A percentile compares a stretch with the other conserved stretches of the same genome.
Evolutionary conservation across 495 filamentous ascomycete species (phyloP).

Genomic region (Penicillium nucicola): DNA sequence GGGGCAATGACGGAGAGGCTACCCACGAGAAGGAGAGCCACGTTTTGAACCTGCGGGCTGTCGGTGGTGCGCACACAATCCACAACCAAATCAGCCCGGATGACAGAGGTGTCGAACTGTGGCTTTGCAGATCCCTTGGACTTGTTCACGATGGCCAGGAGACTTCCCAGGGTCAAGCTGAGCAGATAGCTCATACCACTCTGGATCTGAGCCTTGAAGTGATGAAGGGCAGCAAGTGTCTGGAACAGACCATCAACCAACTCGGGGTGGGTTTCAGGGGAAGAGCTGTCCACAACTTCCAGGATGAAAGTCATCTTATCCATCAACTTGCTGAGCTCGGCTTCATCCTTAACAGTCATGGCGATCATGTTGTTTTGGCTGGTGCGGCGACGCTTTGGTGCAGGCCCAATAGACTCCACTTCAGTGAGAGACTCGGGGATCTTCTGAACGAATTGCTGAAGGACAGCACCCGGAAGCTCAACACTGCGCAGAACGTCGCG

Average conservation of each 20-base stretch:
- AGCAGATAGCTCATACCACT: constrained; percentile 86
- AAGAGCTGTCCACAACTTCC: constrained; percentile 77
- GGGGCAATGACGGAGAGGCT: constrained; percentile 78
- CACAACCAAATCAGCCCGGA: constrained; percentile 83
- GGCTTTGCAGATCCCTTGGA: constrained; percentile 58
- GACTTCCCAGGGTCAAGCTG: constrained; percentile 68
- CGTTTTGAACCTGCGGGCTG: constrained; percentile 87
- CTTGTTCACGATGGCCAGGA: constrained; percentile 73
- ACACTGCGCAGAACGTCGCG: constrained; percentile 66
- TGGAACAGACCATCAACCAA: constrained; percentile 77
- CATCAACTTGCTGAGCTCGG: constrained; percentile 59
- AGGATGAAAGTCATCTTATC: constrained; percentile 81
- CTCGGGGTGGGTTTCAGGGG: constrained; percentile 65
- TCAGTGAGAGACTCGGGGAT: constrained; percentile 61
- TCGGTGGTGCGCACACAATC: constrained; percentile 86
- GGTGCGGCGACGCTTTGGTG: constrained; percentile 71
- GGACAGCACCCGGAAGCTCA: constrained; percentile 64
- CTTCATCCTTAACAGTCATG: constrained; percentile 41
- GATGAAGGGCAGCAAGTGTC: constrained; percentile 76
- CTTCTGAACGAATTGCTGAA: constrained; percentile 65
- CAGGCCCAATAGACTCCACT: constrained; percentile 60
- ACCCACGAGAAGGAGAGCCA: constrained; percentile 83
- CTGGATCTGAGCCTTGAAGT: constrained; percentile 65
- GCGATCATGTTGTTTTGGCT: constrained; percentile 59
- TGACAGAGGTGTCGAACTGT: constrained; percentile 67